phyloP scores from a whole-genome alignment of 2,329 filamentous ascomycete genomes.

The Verticillium albo-atrum region DNA sequence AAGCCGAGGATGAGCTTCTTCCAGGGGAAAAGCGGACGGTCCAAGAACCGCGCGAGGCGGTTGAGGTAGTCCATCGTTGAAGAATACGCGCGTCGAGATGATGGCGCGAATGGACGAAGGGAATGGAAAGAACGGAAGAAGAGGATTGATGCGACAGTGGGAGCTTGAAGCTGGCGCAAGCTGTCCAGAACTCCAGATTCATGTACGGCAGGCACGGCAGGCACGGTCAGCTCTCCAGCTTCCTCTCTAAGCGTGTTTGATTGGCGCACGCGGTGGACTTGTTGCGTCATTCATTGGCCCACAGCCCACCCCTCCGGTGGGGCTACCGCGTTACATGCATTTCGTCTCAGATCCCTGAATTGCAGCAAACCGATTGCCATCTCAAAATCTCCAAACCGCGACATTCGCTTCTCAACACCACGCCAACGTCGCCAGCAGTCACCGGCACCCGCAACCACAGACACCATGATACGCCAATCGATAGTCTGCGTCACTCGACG shows the following conservation, averaged over 20 bases:
- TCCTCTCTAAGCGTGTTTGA: background rate
- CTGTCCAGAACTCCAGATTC: background rate
- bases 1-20: slow-evolving; percentile 95
- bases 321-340: background rate
- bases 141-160: slow-evolving; percentile 8
- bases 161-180: background rate
- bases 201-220: background rate
- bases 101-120: background rate
- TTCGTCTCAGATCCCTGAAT: background rate
- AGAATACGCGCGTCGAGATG: background rate
- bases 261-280: background rate
- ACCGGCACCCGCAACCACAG: background rate
- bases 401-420: background rate
- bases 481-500: slow-evolving; percentile 4
- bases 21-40: slow-evolving; percentile 93
- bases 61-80: slow-evolving; percentile 23
- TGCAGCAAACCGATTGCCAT: background rate
- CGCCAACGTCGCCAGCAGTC: background rate
- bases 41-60: slow-evolving; percentile 79
- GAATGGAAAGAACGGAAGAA: slow-evolving; percentile 3
- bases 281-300: slow-evolving; percentile 1
- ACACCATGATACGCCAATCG: slow-evolving; percentile 12
- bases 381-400: background rate
- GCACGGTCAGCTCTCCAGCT: background rate
- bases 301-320: background rate